A percentile compares a stretch with the other conserved stretches of the same genome.
These are phyloP conservation scores for Podila minutissima DNA, from an alignment of 192 early-diverging fungal species.

Conservation along the genomic window DNA sequence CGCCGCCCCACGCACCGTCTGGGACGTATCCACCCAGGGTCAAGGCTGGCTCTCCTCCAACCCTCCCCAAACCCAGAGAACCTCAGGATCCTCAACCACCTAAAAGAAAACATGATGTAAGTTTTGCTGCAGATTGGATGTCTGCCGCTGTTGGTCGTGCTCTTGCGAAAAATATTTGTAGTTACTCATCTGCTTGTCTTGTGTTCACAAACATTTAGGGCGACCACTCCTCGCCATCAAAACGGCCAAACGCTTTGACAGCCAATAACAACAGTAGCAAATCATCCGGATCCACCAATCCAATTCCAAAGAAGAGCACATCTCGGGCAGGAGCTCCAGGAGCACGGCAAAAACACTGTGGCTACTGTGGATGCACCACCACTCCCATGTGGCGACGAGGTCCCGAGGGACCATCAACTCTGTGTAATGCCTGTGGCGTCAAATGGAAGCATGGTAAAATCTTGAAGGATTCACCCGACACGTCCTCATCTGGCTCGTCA, in stretches of 20 bases:
- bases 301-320: conserved; percentile 5
- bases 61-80: too few species aligned
- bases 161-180: neutral
- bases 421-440: conserved; percentile 86
- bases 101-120: too few species aligned
- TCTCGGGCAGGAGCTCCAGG: conserved; percentile 2
- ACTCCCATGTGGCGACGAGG: conserved; percentile 87
- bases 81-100: neutral
- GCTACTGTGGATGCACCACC: conserved; percentile 69
- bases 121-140: too few species aligned
- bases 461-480: conserved; percentile 39
- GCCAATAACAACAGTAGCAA: neutral
- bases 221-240: neutral
- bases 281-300: neutral
- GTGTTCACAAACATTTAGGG: neutral
- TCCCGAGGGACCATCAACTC: conserved; percentile 67
- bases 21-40: neutral
- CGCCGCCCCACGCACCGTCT: neutral
- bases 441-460: conserved; percentile 89
- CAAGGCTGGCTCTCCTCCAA: too few species aligned
- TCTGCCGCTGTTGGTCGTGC: neutral
- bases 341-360: conserved; percentile 62
- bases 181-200: neutral
- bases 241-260: conserved; percentile 1
- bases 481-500: neutral